A percentile compares a stretch with the other conserved stretches of the same genome.
Evolutionary conservation across 768 basidiomycete species (phyloP).

Genomic region (Naganishia antarctica): DNA sequence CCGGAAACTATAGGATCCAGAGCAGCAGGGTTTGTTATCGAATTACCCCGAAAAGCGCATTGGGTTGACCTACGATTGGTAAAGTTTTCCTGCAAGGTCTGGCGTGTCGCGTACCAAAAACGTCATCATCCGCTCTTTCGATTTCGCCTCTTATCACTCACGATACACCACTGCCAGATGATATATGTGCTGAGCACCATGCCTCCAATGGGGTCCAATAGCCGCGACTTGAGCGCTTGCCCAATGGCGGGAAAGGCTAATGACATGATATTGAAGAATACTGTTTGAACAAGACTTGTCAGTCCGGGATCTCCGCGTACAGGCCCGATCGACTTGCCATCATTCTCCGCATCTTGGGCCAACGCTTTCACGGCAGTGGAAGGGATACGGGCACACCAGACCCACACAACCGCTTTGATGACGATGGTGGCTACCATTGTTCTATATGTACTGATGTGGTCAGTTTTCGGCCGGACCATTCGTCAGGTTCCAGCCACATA

Average conservation of each 20-base stretch:
- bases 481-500: too few species aligned
- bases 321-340: conserved; percentile 33
- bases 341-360: conserved; percentile 52
- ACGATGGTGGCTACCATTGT: conserved; percentile 51
- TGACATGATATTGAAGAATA: conserved; percentile 51
- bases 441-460: conserved; percentile 17
- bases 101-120: too few species aligned
- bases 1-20: conserved; percentile 47
- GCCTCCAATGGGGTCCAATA: conserved; percentile 51
- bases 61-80: conserved; percentile 40
- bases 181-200: conserved; percentile 50
- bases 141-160: neutral
- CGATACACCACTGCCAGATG: conserved; percentile 47
- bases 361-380: conserved; percentile 49
- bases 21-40: too few species aligned
- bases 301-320: neutral
- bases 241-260: conserved; percentile 50
- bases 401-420: conserved; percentile 47
- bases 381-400: conserved; percentile 47
- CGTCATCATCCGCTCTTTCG: too few species aligned
- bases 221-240: conserved; percentile 35
- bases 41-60: too few species aligned
- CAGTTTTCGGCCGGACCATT: neutral
- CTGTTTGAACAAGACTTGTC: conserved; percentile 14
- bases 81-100: conserved; percentile 50